These are phyloP conservation scores for Leccinum solheimii DNA, from an alignment of 1,284 basidiomycete species.

Conservation along the genomic window DNA sequence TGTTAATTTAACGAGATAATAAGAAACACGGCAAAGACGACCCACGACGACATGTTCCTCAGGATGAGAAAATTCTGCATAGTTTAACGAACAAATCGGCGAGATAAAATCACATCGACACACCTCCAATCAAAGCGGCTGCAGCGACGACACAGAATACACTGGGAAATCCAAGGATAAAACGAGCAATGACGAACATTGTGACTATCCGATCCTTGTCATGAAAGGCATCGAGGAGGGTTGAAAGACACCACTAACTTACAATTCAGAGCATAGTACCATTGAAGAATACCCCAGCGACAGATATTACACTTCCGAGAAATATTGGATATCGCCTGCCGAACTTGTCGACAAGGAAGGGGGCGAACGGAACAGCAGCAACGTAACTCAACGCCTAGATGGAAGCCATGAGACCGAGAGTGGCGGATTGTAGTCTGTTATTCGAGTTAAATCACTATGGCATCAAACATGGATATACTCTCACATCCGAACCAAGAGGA, in stretches of 20 bases:
- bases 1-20: too few relatives aligned
- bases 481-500: neutral
- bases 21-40: too few relatives aligned
- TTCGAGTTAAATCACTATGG: neutral
- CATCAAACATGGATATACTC: neutral
- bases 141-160: neutral
- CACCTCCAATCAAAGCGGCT: neutral
- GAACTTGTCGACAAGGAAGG: neutral
- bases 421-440: neutral
- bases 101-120: neutral
- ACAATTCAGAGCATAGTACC: neutral
- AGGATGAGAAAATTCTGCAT: constrained; percentile 32
- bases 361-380: neutral
- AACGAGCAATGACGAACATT: neutral
- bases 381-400: neutral
- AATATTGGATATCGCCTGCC: neutral
- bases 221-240: neutral
- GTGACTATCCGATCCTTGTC: neutral
- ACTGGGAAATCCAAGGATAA: neutral
- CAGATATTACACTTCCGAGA: neutral
- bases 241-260: neutral
- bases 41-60: too few relatives aligned
- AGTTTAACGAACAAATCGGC: neutral
- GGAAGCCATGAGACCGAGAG: neutral
- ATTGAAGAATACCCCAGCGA: neutral